Conservation (phyloP, 225 moss, liverwort and hornwort species). For the Pseudisothecium myosuroides region DNA sequence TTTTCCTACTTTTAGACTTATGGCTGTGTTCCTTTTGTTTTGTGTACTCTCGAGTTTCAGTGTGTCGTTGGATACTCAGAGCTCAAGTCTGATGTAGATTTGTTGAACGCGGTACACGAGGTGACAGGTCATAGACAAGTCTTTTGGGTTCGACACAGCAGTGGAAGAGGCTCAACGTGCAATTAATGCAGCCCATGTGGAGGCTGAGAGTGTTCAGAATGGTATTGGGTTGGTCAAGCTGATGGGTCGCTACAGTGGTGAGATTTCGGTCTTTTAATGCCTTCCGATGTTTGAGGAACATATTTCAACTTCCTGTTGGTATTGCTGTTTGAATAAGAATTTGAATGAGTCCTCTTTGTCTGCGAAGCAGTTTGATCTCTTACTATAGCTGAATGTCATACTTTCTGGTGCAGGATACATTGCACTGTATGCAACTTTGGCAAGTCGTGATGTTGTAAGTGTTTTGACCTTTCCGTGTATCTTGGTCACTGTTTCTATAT, state of each 20-base stretch:
- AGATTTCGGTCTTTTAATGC: not conserved
- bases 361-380: not conserved
- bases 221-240: conserved; percentile 71
- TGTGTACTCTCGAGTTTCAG: not conserved
- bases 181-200: conserved; percentile 71
- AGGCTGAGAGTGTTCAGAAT: conserved; percentile 63
- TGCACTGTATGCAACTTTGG: conserved; percentile 60
- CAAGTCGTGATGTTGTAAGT: conserved; percentile 66
- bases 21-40: not conserved
- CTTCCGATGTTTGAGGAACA: not conserved
- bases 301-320: not conserved
- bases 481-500: not conserved
- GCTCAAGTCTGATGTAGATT: not conserved
- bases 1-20: not conserved
- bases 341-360: not conserved
- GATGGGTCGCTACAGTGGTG: conserved; percentile 66
- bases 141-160: conserved; percentile 68
- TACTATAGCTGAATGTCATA: not conserved
- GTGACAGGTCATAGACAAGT: conserved; percentile 37
- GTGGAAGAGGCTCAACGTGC: conserved; percentile 75
- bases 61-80: not conserved
- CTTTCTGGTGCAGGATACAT: conserved; percentile 50
- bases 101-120: not conserved
- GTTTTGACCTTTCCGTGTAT: not conserved
- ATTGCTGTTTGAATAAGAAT: not conserved